These are phyloP conservation scores for Pseudogymnoascus sp. DNA, from an alignment of 2,329 filamentous ascomycete genomes.

Conservation along the genomic window DNA sequence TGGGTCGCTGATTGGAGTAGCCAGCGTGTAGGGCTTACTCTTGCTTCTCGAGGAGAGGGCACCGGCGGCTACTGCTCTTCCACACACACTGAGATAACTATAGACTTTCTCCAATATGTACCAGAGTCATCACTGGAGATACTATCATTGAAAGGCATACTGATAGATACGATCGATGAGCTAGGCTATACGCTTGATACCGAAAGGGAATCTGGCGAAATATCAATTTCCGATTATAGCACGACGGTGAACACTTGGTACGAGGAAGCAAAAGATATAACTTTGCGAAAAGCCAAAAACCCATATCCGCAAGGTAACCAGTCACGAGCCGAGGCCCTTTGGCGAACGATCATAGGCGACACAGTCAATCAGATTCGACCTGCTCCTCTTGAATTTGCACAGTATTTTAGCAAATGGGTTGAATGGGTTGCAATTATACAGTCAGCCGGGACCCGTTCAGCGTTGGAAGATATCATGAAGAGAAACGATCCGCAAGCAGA, in stretches of 20 bases:
- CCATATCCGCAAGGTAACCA: not conserved
- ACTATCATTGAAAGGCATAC: not conserved
- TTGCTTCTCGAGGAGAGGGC: not conserved
- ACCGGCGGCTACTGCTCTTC: not conserved
- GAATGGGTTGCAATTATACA: not conserved
- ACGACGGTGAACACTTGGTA: not conserved
- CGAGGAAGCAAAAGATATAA: not conserved
- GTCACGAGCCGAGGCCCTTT: not conserved
- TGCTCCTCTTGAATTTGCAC: not conserved
- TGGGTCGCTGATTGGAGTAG: not conserved
- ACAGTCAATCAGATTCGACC: not conserved
- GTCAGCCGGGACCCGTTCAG: not conserved
- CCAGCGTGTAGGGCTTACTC: not conserved
- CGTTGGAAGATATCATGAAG: not conserved
- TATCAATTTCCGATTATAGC: not conserved
- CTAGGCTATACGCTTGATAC: not conserved
- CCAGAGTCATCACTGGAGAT: not conserved
- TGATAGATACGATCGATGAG: not conserved
- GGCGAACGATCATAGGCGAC: not conserved
- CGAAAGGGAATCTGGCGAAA: not conserved
- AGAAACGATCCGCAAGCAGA: not conserved
- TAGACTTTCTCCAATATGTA: not conserved
- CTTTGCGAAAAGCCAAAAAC: not conserved
- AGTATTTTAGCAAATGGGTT: not conserved
- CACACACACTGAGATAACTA: not conserved